phyloP scores from a whole-genome alignment of 805 yeast species.

The Kodamaea lidongshanica region DNA sequence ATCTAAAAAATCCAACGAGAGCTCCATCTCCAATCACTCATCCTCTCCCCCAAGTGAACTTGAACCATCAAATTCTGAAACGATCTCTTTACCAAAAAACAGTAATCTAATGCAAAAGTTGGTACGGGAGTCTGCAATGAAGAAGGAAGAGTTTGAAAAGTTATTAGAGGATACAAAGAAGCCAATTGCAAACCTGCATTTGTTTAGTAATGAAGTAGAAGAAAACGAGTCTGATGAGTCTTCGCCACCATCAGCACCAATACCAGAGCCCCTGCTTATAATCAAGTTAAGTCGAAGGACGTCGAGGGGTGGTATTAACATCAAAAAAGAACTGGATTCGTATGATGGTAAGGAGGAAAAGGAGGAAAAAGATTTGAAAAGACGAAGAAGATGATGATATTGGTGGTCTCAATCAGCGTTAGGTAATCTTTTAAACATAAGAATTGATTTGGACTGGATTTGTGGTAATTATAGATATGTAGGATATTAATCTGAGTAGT shows the following conservation, averaged over 20 bases:
- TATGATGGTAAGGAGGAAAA: slow-evolving; percentile 6
- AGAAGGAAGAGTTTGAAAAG: slow-evolving; percentile 25
- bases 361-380: slow-evolving; percentile 7
- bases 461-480: too few relatives aligned
- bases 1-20: slow-evolving; percentile 2
- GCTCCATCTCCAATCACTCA: slow-evolving; percentile 4
- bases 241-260: slow-evolving; percentile 5
- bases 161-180: slow-evolving; percentile 29
- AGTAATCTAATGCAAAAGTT: slow-evolving; percentile 34
- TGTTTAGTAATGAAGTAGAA: slow-evolving; percentile 36
- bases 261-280: slow-evolving; percentile 6
- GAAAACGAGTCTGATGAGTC: slow-evolving; percentile 15
- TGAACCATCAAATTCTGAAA: neutral
- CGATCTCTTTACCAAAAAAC: slow-evolving; percentile 5
- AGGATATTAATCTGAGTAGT: too few relatives aligned
- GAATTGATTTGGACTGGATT: too few relatives aligned
- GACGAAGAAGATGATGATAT: slow-evolving; percentile 3
- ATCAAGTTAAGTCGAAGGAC: slow-evolving; percentile 18
- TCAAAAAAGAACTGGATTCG: slow-evolving; percentile 8
- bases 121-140: slow-evolving; percentile 28
- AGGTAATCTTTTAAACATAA: too few relatives aligned
- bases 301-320: slow-evolving; percentile 25
- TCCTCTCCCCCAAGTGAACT: slow-evolving; percentile 5
- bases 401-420: neutral
- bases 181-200: slow-evolving; percentile 28